A percentile compares a stretch with the other conserved stretches of the same genome.
Conservation (phyloP, 345 rosid species). For the Citrus glauca region DNA sequence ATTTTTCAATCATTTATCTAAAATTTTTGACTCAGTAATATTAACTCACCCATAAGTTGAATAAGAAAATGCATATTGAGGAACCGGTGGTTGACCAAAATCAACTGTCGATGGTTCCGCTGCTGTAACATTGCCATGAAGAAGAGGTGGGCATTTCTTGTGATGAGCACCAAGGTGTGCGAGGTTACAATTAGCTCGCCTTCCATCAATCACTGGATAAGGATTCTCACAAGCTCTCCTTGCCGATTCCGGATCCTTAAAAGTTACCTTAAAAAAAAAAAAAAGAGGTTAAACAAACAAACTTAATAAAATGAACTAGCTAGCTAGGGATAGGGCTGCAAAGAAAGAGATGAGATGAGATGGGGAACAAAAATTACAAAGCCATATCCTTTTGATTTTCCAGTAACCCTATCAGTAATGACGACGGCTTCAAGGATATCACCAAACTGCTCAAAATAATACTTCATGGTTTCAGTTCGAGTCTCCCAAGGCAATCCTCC, state of each 20-base stretch:
- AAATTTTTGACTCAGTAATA: background rate
- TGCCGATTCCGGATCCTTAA: slow-evolving; percentile 57
- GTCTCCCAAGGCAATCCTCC: slow-evolving; percentile 51
- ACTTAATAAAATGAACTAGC: background rate
- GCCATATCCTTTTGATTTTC: slow-evolving; percentile 38
- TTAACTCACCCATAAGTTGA: slow-evolving; percentile 28
- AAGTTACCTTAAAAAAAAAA: slow-evolving; percentile 43
- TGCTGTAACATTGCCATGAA: slow-evolving; percentile 10
- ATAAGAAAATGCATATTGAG: slow-evolving; percentile 24
- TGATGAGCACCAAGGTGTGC: slow-evolving; percentile 48
- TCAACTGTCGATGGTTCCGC: background rate
- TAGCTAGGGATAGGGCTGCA: background rate
- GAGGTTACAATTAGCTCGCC: slow-evolving; percentile 52
- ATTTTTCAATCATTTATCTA: too few relatives aligned
- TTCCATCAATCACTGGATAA: slow-evolving; percentile 50
- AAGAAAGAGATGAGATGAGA: background rate
- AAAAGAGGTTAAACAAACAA: background rate
- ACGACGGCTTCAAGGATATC: slow-evolving; percentile 40
- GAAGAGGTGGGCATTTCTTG: slow-evolving; percentile 31
- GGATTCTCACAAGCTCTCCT: slow-evolving; percentile 55
- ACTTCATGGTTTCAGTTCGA: slow-evolving; percentile 22
- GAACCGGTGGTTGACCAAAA: slow-evolving; percentile 9
- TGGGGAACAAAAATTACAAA: slow-evolving; percentile 20
- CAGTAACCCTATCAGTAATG: slow-evolving; percentile 23
- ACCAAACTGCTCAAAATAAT: slow-evolving; percentile 36